Percentiles rank a stretch among this genome's conserved stretches.
These are phyloP conservation scores for Conringia planisiliqua DNA, from an alignment of 345 rosid genomes.

Conservation along the genomic window DNA sequence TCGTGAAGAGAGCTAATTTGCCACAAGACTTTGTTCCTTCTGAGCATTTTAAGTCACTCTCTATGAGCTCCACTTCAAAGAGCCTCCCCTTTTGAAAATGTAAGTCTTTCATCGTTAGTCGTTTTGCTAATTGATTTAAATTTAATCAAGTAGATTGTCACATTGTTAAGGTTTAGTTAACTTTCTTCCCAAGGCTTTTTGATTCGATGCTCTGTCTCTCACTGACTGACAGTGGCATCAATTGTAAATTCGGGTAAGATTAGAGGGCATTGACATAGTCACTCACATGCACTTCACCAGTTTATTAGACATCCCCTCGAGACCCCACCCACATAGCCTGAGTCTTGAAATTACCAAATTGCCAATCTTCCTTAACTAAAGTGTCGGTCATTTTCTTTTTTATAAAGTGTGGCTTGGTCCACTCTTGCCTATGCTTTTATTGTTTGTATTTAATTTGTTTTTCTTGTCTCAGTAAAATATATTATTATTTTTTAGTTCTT, in stretches of 20 bases:
- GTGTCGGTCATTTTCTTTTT: slow-evolving; percentile 30
- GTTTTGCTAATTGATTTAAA: neutral
- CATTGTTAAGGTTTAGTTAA: slow-evolving; percentile 10
- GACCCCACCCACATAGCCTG: slow-evolving; percentile 22
- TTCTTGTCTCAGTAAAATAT: neutral
- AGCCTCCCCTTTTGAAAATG: slow-evolving; percentile 79
- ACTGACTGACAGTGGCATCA: slow-evolving; percentile 32
- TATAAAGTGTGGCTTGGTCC: slow-evolving; percentile 30
- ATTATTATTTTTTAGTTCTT: neutral
- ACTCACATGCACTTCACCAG: slow-evolving; percentile 21
- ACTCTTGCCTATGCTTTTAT: slow-evolving; percentile 23
- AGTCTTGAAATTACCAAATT: slow-evolving; percentile 5
- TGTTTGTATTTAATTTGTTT: slow-evolving; percentile 2
- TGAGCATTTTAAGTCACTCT: slow-evolving; percentile 85
- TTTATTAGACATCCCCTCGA: slow-evolving; percentile 13
- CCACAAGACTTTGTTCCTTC: slow-evolving; percentile 97
- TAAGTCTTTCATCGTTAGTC: slow-evolving; percentile 25
- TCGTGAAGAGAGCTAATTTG: slow-evolving; percentile 89
- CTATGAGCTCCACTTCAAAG: slow-evolving; percentile 84
- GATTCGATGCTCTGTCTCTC: slow-evolving; percentile 35
- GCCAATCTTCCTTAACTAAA: neutral
- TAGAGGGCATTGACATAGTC: slow-evolving; percentile 12
- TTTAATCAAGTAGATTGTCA: neutral
- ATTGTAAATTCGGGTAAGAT: neutral
- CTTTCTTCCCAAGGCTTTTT: slow-evolving; percentile 24